Evolutionary conservation across 176 grass and related monocot genomes (phyloP).

Genomic region (bread wheat (Triticum aestivum)): DNA sequence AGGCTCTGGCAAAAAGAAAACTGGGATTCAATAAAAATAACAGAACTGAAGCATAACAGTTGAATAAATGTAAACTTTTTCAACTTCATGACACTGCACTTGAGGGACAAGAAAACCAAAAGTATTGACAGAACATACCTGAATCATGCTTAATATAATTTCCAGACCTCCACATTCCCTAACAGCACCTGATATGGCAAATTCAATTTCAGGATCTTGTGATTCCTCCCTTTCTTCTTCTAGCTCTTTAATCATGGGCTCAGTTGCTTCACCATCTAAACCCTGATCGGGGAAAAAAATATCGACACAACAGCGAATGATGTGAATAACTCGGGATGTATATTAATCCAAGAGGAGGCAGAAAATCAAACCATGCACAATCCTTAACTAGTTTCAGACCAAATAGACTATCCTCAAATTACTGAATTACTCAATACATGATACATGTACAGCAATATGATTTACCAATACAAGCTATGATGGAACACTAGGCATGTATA

Average conservation of each 20-base stretch:
- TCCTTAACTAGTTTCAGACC: constrained; percentile 2
- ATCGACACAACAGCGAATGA: constrained; percentile 9
- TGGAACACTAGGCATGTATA: background rate
- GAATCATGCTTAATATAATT: constrained; percentile 97
- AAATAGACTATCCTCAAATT: constrained; percentile 9
- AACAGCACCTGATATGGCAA: constrained; percentile 92
- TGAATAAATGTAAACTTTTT: constrained; percentile 5
- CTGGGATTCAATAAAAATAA: constrained; percentile 8
- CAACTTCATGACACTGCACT: constrained; percentile 7
- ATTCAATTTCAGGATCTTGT: constrained; percentile 97
- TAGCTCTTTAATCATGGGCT: constrained; percentile 99
- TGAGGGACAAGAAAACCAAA: constrained; percentile 3
- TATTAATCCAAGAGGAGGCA: background rate
- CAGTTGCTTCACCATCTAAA: constrained; percentile 97
- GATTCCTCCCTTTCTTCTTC: constrained; percentile 99
- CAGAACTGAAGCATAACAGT: background rate
- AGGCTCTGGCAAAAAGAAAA: constrained; percentile 51
- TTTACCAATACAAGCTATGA: constrained; percentile 4
- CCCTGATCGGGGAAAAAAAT: constrained; percentile 47
- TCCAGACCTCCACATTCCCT: constrained; percentile 94
- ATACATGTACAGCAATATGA: constrained; percentile 3
- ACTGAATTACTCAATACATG: background rate
- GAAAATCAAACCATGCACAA: constrained; percentile 32
- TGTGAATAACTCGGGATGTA: constrained; percentile 1
- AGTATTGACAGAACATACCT: constrained; percentile 51